Evolutionary conservation across 345 rosid species (phyloP), one percentile per base, ranked within the genome.

Genomic region (Lagerstroemia speciosa): DNA sequence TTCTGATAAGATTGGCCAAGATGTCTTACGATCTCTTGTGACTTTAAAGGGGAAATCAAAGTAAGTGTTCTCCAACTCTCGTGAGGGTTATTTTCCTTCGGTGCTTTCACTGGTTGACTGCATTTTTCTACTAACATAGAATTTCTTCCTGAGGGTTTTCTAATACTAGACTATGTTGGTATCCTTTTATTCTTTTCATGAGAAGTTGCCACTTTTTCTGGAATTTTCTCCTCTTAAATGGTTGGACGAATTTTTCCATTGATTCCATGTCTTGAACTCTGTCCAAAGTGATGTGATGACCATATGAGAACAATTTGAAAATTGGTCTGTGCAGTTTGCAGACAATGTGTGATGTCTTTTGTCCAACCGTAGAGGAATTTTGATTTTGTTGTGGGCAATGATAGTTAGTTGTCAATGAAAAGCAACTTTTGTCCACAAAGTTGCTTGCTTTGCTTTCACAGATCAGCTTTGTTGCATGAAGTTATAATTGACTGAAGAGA

Each of bases 1-100:
- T 48, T 88, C 97, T 40, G 97, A 91, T 78, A 87, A 76, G 83
- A 80, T 79, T 10, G 74, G 83, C 61, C 95, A 89, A 5, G 87
- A 85, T 64, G 84, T 83, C 55, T 83, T 89, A 55, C 81, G 77
- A 77, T 89, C 92, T 46, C 67, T 86, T 14, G 89, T 93, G 43
- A 76, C 82, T 3, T 83, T 89, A 66, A 77, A 81, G 57, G 94
- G 89, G 78, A 83, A 81, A 71, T 70, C 83, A 50, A 73, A 78
- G 84, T 80, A 74, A 84, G 84, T 74, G 46, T 24, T 34, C 37
- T 12, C 20, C 46, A 17, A n/a, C 57, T 52, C 11, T 29, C n/a
- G 16, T 52, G 20, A 12, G 0, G 32, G 62, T 34, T 58, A 58
- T 58, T 58, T 12, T 58, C 1, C 1, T 1, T 12, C 17, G 12